A percentile compares a stretch with the other conserved stretches of the same genome.
These are phyloP conservation scores for Dioszegia crocea DNA, from an alignment of 768 basidiomycete species.

Conservation along the genomic window DNA sequence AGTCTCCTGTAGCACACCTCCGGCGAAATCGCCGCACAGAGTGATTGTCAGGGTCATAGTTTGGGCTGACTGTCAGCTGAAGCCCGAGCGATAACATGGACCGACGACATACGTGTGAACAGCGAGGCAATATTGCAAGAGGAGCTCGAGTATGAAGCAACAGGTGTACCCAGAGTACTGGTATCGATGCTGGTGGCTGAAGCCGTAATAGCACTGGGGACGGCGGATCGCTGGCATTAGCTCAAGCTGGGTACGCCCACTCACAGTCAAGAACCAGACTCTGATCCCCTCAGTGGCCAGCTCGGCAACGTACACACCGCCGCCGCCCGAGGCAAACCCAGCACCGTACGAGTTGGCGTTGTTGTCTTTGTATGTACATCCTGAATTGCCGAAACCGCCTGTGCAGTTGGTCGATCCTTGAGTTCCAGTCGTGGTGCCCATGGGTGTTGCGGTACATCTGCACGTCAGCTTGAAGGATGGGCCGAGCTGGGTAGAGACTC, in stretches of 20 bases:
- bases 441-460: conserved; percentile 19
- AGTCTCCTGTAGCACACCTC: conserved; percentile 54
- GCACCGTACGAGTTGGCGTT: conserved; percentile 61
- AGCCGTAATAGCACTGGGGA: conserved; percentile 52
- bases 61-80: conserved; percentile 53
- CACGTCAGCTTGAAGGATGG: conserved; percentile 58
- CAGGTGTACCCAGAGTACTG: conserved; percentile 59
- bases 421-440: conserved; percentile 22
- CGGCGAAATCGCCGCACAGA: conserved; percentile 59
- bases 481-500: conserved; percentile 14
- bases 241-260: not conserved
- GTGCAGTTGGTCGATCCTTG: conserved; percentile 52
- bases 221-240: conserved; percentile 28
- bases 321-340: conserved; percentile 62
- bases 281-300: conserved; percentile 57
- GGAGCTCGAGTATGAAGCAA: conserved; percentile 63
- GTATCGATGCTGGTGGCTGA: conserved; percentile 54
- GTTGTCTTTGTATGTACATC: conserved; percentile 63
- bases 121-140: conserved; percentile 54
- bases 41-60: conserved; percentile 71
- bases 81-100: not conserved
- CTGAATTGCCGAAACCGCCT: conserved; percentile 55
- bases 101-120: conserved; percentile 45
- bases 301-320: conserved; percentile 73
- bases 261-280: conserved; percentile 63